Evolutionary conservation across 805 yeast genomes (phyloP), one percentile per base, ranked within the genome.

Genomic region (Metschnikowia aberdeeniae): DNA sequence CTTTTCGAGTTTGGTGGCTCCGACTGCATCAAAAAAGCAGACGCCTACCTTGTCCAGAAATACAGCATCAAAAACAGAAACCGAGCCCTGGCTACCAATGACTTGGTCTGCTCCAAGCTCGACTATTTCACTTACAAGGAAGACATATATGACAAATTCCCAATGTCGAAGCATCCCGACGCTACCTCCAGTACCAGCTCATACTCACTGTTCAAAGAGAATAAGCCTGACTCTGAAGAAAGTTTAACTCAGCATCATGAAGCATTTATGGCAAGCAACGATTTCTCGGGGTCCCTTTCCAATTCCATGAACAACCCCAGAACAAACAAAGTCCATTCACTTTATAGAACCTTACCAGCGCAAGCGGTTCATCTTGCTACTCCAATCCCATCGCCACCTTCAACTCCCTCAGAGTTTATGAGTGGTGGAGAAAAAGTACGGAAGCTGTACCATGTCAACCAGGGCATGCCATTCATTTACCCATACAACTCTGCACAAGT

Each of bases 361-460:
- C 82, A 80, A 34, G 65, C 77, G 0, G 68, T 83, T 5, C 90
- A 86, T 60, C 75, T 89, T 9, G 90, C 96, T 0, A 88, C 96
- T 0, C 96, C 96, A 0, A 86, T 85, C 1, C 93, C 96, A 3
- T 86, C 95, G 0, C 96, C 96, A 0, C 82, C 86, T 1, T 50
- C 62, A 10, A 62, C 67, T 6, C 70, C 73, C 1, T 67, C 75
- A 7, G 75, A 71, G 32, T 71, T 66, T 42, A 69, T 71, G 75
- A 51, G 70, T 9, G 76, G 76, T 1, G 76, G 76, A 52, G 75
- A 67, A 38, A 79, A 74, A 53, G 67, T 75, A 7, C 66, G 82
- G 47, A 72, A 78, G 47, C 72, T 78, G 40, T 81, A 77, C 50
- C 89, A 84, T 61, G 76, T 86, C 0, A 81, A 83, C 58, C 80